phyloP scores from a whole-genome alignment of 345 rosid species.

The Aquilaria sinensis region DNA sequence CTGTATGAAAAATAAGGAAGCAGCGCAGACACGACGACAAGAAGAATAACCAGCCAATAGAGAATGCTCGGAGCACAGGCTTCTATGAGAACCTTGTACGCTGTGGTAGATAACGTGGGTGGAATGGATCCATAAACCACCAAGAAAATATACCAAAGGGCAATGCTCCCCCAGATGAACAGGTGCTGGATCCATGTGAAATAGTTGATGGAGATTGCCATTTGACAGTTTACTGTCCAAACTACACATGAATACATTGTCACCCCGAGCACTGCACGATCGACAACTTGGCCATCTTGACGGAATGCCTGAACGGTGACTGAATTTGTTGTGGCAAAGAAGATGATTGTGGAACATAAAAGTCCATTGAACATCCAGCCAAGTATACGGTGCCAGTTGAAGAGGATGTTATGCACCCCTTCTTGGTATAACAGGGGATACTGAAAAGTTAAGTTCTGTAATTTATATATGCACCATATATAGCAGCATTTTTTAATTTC shows the following conservation, averaged over 20 bases:
- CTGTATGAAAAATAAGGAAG: conserved; percentile 63
- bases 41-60: conserved; percentile 53
- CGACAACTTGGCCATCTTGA: conserved; percentile 53
- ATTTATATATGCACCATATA: too few species aligned
- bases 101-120: conserved; percentile 48
- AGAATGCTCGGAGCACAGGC: conserved; percentile 53
- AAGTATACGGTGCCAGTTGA: conserved; percentile 69
- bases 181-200: conserved; percentile 93
- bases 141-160: conserved; percentile 63
- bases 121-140: conserved; percentile 54
- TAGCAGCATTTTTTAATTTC: too few species aligned
- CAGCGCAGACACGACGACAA: conserved; percentile 52
- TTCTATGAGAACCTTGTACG: conserved; percentile 58
- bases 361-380: conserved; percentile 84
- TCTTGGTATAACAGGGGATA: conserved; percentile 63
- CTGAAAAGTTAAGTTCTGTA: conserved; percentile 22
- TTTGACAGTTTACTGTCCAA: conserved; percentile 77
- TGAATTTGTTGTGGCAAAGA: conserved; percentile 52
- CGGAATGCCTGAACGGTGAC: conserved; percentile 56
- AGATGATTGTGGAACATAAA: conserved; percentile 60
- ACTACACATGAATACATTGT: conserved; percentile 71
- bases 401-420: conserved; percentile 62
- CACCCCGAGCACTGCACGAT: conserved; percentile 58
- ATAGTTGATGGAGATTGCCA: conserved; percentile 76
- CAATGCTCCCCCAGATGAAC: conserved; percentile 87